phyloP scores from a whole-genome alignment of 768 basidiomycete species.

The Mycena capillaripes region DNA sequence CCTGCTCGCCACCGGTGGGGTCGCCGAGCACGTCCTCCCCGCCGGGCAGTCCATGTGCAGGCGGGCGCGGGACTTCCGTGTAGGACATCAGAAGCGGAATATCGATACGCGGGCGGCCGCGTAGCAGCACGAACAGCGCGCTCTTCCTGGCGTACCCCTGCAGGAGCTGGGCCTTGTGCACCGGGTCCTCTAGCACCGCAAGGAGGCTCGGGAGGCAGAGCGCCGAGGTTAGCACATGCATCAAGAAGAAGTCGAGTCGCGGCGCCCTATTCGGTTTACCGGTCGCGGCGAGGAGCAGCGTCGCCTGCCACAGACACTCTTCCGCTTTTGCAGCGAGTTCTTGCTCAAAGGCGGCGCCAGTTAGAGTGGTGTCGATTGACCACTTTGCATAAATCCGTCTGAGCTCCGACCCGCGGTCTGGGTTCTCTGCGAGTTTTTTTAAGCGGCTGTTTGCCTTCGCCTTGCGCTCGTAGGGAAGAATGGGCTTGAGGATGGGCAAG shows the following conservation, averaged over 20 bases:
- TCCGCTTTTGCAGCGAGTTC: slow-evolving; percentile 50
- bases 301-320: slow-evolving; percentile 54
- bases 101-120: slow-evolving; percentile 58
- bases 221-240: slow-evolving; percentile 58
- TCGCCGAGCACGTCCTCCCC: slow-evolving; percentile 42
- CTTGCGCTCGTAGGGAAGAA: slow-evolving; percentile 66
- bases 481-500: slow-evolving; percentile 62
- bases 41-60: slow-evolving; percentile 17
- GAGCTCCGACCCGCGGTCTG: slow-evolving; percentile 51
- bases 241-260: slow-evolving; percentile 57
- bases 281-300: slow-evolving; percentile 53
- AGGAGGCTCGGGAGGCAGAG: slow-evolving; percentile 57
- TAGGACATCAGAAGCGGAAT: slow-evolving; percentile 55
- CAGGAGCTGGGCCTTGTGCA: slow-evolving; percentile 50
- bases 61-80: slow-evolving; percentile 49
- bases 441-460: slow-evolving; percentile 46
- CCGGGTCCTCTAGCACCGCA: slow-evolving; percentile 33
- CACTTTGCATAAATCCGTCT: slow-evolving; percentile 51
- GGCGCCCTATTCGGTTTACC: slow-evolving; percentile 52
- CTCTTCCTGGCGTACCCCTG: slow-evolving; percentile 48
- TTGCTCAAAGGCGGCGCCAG: slow-evolving; percentile 24
- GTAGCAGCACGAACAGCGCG: slow-evolving; percentile 47
- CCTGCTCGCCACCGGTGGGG: slow-evolving; percentile 31
- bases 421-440: slow-evolving; percentile 42
- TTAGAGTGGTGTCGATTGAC: slow-evolving; percentile 45